Base-by-base conservation (phyloP, 495 filamentous ascomycete genomes). In the Neurospora sp. region DNA sequence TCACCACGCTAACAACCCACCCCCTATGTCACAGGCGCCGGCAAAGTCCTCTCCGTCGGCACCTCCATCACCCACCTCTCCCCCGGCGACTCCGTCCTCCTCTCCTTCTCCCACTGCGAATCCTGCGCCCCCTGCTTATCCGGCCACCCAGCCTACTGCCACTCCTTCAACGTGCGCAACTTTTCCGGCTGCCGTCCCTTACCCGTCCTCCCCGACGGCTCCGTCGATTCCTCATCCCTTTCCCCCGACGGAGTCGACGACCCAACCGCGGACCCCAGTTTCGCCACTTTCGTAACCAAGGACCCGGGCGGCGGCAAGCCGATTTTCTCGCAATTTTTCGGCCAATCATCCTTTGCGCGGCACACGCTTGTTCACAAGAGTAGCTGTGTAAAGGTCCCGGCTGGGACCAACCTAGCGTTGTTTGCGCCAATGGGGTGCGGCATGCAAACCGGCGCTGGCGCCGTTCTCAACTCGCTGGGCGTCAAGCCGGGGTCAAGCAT, bases 81-180 rank as follows among this genome's bases (percentile, higher is more conserved):
- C 39, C 77, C 84, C 10, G 91, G 92, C 68, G 91, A 93, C 81
- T 80, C 81, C 5, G 89, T 93, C 65, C 79, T 85, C 73, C 79
- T 86, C 39, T 80, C 78, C 44, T 85, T 85, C 72, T 78, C 76
- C 6, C 78, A 81, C 73, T 86, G 85, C 73, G 70, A 74, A n/a
- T 38, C 75, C 8, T 86, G 83, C 77, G 35, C 16, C 85, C 87
- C 41, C 82, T 94, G 75, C 90, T 91, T 76, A 86, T 90, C 48
- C 86, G 91, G 70, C 81, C 86, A 46, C 87, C 92, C 42, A 88
- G 91, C 82, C 82, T 81, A 85, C 70, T 94, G 92, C 82, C 78
- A 82, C 48, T 71, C 71, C 65, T 81, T 84, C 53, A 81, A 80
- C 37, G 61, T 59, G 0, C 76, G 79, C 77, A 86, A 85, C 73